Conservation (phyloP, 2,329 filamentous ascomycete species). For the Amphichorda felina region DNA sequence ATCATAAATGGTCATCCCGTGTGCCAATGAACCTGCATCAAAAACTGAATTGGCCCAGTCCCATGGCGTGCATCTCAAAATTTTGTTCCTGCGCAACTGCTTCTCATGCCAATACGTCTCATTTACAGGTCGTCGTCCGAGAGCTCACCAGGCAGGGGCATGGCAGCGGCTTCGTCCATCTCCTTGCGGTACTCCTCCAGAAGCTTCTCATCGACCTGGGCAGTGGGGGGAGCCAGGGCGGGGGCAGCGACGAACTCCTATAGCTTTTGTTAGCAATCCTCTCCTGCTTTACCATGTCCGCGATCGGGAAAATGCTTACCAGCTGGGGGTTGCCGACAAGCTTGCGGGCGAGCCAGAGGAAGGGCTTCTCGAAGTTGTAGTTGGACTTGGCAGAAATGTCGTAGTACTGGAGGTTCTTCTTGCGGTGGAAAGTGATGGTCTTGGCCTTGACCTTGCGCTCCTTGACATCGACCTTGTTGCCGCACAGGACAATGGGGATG, state of each 20-base stretch:
- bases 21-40: constrained; percentile 17
- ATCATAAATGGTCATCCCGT: constrained; percentile 26
- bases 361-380: constrained; percentile 99
- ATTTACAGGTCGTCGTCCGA: constrained; percentile 59
- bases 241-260: constrained; percentile 95
- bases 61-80: constrained; percentile 6
- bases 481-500: constrained; percentile 94
- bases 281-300: no score
- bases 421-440: constrained; percentile 99
- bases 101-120: constrained; percentile 3
- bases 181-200: constrained; percentile 77
- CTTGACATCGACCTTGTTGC: constrained; percentile 99
- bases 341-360: constrained; percentile 98
- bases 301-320: constrained; percentile 5
- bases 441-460: constrained; percentile 99
- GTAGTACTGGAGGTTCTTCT: constrained; percentile 99
- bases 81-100: not conserved
- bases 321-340: constrained; percentile 75
- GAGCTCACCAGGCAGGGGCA: constrained; percentile 91
- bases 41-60: constrained; percentile 7
- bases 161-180: constrained; percentile 67
- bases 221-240: constrained; percentile 87
- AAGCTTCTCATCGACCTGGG: constrained; percentile 74
- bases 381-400: constrained; percentile 99
- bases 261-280: constrained; percentile 15